A percentile compares a stretch with the other conserved stretches of the same genome.
These are phyloP conservation scores for Torulaspora delbrueckii DNA, from an alignment of 805 yeast genomes.

Conservation along the genomic window DNA sequence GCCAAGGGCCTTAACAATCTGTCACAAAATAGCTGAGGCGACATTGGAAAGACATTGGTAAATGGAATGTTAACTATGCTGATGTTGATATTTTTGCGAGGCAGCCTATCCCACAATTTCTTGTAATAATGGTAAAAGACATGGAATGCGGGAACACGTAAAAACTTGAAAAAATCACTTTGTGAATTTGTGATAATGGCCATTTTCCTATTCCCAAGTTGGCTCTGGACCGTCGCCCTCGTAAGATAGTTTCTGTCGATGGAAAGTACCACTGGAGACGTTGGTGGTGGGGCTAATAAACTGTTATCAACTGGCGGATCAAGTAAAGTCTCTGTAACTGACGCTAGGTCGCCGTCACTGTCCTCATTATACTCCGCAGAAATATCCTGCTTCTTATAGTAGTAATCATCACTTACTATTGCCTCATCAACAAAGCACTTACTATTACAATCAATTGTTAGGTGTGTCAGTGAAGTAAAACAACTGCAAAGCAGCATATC, in stretches of 20 bases:
- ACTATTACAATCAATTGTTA: slow-evolving; percentile 48
- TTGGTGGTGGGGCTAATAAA: slow-evolving; percentile 34
- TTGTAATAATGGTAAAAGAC: slow-evolving; percentile 30
- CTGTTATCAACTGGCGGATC: slow-evolving; percentile 19
- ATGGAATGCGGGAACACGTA: slow-evolving; percentile 31
- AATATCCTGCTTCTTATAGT: slow-evolving; percentile 16
- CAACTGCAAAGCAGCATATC: slow-evolving; percentile 49
- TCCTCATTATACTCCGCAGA: slow-evolving; percentile 6
- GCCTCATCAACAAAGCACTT: slow-evolving; percentile 36
- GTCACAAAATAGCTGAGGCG: slow-evolving; percentile 28
- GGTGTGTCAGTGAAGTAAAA: slow-evolving; percentile 37
- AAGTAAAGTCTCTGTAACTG: slow-evolving; percentile 27
- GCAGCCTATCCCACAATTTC: slow-evolving; percentile 31
- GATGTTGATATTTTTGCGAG: slow-evolving; percentile 27
- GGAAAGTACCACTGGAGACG: slow-evolving; percentile 28
- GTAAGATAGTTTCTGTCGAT: slow-evolving; percentile 24
- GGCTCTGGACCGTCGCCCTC: slow-evolving; percentile 12
- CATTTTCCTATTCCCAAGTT: slow-evolving; percentile 15
- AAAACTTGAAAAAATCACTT: slow-evolving; percentile 20
- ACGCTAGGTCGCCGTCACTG: slow-evolving; percentile 16
- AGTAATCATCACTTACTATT: slow-evolving; percentile 25
- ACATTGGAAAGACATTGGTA: slow-evolving; percentile 32
- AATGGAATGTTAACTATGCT: slow-evolving; percentile 34
- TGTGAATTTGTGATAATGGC: slow-evolving; percentile 27
- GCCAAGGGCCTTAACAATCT: slow-evolving; percentile 11